Evolutionary conservation across 768 basidiomycete species (phyloP).

Genomic region (Gloeopeniophorella convolvens): DNA sequence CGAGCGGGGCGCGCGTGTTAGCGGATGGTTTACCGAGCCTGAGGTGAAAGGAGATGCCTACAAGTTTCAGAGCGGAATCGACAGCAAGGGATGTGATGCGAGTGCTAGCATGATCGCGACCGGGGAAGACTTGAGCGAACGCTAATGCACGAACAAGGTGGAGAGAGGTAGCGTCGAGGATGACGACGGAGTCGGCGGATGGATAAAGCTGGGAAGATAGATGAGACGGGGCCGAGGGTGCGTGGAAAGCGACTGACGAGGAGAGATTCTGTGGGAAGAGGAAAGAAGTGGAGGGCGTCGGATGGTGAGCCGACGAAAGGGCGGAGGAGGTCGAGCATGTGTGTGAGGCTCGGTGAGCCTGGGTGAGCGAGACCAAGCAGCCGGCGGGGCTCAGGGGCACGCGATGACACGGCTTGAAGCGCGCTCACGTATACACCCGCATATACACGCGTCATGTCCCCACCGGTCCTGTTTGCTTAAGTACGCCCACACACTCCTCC

Average conservation of each 20-base stretch:
- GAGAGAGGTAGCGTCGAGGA: slow-evolving; percentile 66
- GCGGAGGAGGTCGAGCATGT: slow-evolving; percentile 43
- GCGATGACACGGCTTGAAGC: not conserved
- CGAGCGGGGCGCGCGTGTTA: not conserved
- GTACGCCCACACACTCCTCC: not conserved
- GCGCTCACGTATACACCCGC: not conserved
- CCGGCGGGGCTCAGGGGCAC: not conserved
- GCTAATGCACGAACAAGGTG: slow-evolving; percentile 62
- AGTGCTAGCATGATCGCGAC: slow-evolving; percentile 36
- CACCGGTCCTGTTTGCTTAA: too few relatives aligned
- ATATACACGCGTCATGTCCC: slow-evolving; percentile 3
- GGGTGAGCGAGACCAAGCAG: too few relatives aligned
- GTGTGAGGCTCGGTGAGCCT: too few relatives aligned
- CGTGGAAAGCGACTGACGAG: slow-evolving; percentile 41
- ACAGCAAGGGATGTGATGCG: slow-evolving; percentile 57
- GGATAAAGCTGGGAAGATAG: slow-evolving; percentile 51
- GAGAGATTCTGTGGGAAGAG: slow-evolving; percentile 47
- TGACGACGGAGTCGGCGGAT: slow-evolving; percentile 60
- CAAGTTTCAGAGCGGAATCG: slow-evolving; percentile 76
- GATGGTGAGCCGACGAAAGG: slow-evolving; percentile 48
- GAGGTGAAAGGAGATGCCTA: slow-evolving; percentile 35
- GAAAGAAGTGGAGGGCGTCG: slow-evolving; percentile 49
- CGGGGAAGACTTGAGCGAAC: slow-evolving; percentile 78
- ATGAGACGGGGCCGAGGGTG: not conserved
- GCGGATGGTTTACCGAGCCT: too few relatives aligned